phyloP scores from a whole-genome alignment of 148 eudicot species.

The Camellia lanceoleosa region DNA sequence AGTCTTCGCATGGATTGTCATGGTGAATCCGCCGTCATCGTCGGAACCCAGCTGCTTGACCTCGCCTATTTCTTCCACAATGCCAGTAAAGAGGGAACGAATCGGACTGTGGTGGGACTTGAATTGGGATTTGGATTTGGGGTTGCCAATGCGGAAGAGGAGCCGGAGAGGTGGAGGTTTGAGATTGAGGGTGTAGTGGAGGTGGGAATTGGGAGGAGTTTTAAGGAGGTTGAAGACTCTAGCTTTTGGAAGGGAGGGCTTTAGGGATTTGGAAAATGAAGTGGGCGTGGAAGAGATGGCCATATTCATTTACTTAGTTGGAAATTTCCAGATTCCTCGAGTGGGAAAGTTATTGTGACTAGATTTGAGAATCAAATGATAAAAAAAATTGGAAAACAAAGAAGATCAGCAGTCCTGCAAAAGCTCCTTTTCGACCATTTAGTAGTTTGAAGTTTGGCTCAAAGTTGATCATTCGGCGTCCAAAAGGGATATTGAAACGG shows the following conservation, averaged over 20 bases:
- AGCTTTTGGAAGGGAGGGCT: constrained; percentile 22
- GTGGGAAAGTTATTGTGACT: background rate
- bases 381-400: too few relatives aligned
- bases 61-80: constrained; percentile 87
- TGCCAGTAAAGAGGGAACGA: constrained; percentile 74
- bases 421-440: too few relatives aligned
- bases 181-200: constrained; percentile 31
- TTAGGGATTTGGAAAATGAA: constrained; percentile 26
- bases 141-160: constrained; percentile 27
- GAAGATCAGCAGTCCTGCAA: too few relatives aligned
- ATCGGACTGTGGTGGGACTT: constrained; percentile 20
- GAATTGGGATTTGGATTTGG: constrained; percentile 22
- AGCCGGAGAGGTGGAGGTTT: constrained; percentile 29
- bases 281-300: constrained; percentile 10
- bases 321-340: background rate
- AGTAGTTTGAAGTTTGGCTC: too few relatives aligned
- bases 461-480: too few relatives aligned
- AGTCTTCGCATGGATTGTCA: constrained; percentile 58
- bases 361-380: background rate
- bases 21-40: constrained; percentile 53
- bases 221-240: constrained; percentile 15
- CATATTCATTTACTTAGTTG: constrained; percentile 7
- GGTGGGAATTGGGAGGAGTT: constrained; percentile 12
- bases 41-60: constrained; percentile 56
- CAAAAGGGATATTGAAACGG: too few relatives aligned